Evolutionary conservation across 2,329 filamentous ascomycete genomes (phyloP), one percentile per base, ranked within the genome.

Genomic region (Annulohypoxylon truncatum): DNA sequence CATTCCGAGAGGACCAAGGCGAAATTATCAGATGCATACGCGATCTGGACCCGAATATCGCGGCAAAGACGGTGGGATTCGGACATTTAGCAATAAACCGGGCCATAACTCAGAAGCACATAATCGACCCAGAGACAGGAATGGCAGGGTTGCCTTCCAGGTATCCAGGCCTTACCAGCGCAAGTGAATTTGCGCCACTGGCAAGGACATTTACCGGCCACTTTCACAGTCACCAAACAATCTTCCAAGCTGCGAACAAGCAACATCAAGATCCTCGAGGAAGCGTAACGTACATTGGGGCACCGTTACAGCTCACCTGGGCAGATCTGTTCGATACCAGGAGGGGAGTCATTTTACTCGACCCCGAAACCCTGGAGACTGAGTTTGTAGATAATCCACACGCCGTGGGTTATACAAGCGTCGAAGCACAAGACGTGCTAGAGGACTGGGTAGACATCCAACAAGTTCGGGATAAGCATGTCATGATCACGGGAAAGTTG

Each of bases 151-250:
- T 47, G 1, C 58, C 75, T 20, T 10, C 71, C 20, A 71, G 66
- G 9, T 76, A 78, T 58, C 65, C 48, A 3, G 76, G 76, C 13
- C 52, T 76, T 9, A 76, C 72, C 12, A 70, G 75, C 12, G 72
- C 73, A 0, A 62, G 64, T 29, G 50, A 64, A 40, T 78, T 78
- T 56, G 66, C 70, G 15, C 22, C 68, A 28, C 66, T 78, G 13
- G 76, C 76, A 7, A 73, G 75, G 53, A 77, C 76, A 7, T 78
- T 77, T 40, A 78, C 76, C 1, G 76, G 76, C 0, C 76, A 78
- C 50, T 78, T 78, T 40, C 76, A 78, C 64, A 74, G 70, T 33
- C 74, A 76, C 47, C 76, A 78, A 59, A 74, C 71, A 10, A 77
- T 78, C 15, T 15, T 72, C 28, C 76, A 74, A 42, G 57, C 33